phyloP scores from a whole-genome alignment of 306 rosid genomes.

The Cajanus cajan region DNA sequence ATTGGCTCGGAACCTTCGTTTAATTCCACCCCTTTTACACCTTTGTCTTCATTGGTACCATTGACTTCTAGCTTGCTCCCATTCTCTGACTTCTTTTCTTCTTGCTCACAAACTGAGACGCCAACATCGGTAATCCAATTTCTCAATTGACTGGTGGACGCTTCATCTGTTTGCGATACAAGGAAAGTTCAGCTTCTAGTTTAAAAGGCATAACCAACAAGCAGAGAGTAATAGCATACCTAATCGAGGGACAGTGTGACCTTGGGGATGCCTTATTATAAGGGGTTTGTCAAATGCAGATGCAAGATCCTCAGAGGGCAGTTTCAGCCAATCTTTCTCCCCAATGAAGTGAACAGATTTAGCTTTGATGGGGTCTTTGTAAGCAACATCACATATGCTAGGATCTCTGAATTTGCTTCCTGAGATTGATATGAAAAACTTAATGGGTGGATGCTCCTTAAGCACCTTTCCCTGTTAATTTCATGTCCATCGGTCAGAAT shows the following conservation, averaged over 20 bases:
- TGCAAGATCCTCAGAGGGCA: slow-evolving; percentile 75
- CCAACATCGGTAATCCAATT: slow-evolving; percentile 42
- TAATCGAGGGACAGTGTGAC: slow-evolving; percentile 84
- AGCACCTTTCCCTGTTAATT: slow-evolving; percentile 72
- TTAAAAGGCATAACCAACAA: not conserved
- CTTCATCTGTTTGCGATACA: slow-evolving; percentile 55
- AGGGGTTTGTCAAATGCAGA: slow-evolving; percentile 63
- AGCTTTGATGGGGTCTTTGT: slow-evolving; percentile 59
- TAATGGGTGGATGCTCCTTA: slow-evolving; percentile 75
- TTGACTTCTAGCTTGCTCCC: slow-evolving; percentile 20
- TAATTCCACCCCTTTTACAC: slow-evolving; percentile 8
- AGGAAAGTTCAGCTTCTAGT: slow-evolving; percentile 7
- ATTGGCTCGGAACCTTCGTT: slow-evolving; percentile 6
- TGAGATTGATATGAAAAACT: slow-evolving; percentile 66
- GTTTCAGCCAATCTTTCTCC: slow-evolving; percentile 81
- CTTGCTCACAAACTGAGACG: slow-evolving; percentile 28
- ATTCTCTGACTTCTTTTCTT: slow-evolving; percentile 26
- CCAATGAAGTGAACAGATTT: slow-evolving; percentile 85
- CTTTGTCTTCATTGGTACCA: slow-evolving; percentile 27
- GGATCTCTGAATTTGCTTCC: slow-evolving; percentile 84
- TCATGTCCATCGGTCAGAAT: slow-evolving; percentile 10
- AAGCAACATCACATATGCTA: slow-evolving; percentile 71
- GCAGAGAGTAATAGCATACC: slow-evolving; percentile 34
- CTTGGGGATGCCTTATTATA: slow-evolving; percentile 81
- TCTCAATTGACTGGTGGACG: slow-evolving; percentile 37